phyloP scores from a whole-genome alignment of 192 early-diverging fungal genomes.

The Cladochytrium replicatum region DNA sequence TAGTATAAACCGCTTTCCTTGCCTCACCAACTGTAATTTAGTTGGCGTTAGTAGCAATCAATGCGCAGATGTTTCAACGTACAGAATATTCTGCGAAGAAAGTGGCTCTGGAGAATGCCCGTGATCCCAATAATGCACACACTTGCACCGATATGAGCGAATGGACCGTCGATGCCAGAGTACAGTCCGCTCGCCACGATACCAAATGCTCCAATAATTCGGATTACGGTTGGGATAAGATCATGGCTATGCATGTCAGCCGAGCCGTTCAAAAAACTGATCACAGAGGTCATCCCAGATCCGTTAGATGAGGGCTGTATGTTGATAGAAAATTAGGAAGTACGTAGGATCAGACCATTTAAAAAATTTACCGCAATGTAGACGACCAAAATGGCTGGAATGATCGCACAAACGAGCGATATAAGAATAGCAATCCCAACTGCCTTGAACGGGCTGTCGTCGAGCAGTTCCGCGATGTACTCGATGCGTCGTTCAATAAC shows the following conservation, averaged over 20 bases:
- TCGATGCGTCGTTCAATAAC: constrained; percentile 17
- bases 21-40: neutral
- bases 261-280: constrained; percentile 25
- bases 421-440: constrained; percentile 21
- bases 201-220: constrained; percentile 15
- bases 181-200: neutral
- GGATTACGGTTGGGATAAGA: neutral
- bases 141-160: constrained; percentile 22
- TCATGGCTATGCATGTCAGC: constrained; percentile 9
- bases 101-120: neutral
- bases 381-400: constrained; percentile 14
- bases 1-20: neutral
- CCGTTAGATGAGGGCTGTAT: constrained; percentile 18
- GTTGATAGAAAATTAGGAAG: neutral
- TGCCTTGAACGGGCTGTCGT: constrained; percentile 4
- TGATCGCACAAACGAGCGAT: constrained; percentile 7
- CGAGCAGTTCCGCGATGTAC: constrained; percentile 6
- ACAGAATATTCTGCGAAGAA: constrained; percentile 11
- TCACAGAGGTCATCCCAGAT: constrained; percentile 28
- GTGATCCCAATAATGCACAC: constrained; percentile 13
- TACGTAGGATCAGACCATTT: neutral
- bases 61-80: neutral
- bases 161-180: constrained; percentile 23
- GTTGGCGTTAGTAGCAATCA: too few species aligned
- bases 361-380: constrained; percentile 12